phyloP scores from a whole-genome alignment of 1,284 basidiomycete genomes.

The Irpex lacteus region DNA sequence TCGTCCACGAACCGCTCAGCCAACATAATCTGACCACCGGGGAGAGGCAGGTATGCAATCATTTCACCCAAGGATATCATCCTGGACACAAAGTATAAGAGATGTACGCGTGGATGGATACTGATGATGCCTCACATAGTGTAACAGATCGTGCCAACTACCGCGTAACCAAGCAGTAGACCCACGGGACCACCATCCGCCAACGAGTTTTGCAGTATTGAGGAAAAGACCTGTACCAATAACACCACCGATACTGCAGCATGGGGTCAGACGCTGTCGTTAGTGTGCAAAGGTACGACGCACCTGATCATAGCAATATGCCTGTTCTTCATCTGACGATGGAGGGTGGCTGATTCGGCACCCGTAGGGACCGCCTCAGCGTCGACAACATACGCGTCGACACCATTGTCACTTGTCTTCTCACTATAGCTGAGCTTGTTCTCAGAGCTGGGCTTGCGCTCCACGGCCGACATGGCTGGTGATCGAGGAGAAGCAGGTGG shows the following conservation, averaged over 20 bases:
- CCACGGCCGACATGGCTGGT: conserved; percentile 7
- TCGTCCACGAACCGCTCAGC: conserved; percentile 80
- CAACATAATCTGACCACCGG: conserved; percentile 75
- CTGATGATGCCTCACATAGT: conserved; percentile 25
- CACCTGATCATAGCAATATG: conserved; percentile 52
- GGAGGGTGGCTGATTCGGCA: conserved; percentile 10
- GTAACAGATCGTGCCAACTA: conserved; percentile 64
- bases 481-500: neutral
- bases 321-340: conserved; percentile 27
- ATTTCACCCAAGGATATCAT: conserved; percentile 38
- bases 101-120: conserved; percentile 22
- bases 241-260: conserved; percentile 43
- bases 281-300: conserved; percentile 6
- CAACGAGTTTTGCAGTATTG: conserved; percentile 57
- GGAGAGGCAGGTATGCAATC: conserved; percentile 36
- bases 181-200: conserved; percentile 56
- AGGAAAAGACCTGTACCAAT: conserved; percentile 75
- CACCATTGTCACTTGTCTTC: conserved; percentile 6
- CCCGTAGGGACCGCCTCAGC: conserved; percentile 3
- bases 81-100: conserved; percentile 15
- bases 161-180: conserved; percentile 59
- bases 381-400: conserved; percentile 8
- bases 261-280: neutral
- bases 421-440: conserved; percentile 9
- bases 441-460: neutral